Evolutionary conservation across 2,329 filamentous ascomycete species (phyloP).

Genomic region (Amylocarpus encephaloides): DNA sequence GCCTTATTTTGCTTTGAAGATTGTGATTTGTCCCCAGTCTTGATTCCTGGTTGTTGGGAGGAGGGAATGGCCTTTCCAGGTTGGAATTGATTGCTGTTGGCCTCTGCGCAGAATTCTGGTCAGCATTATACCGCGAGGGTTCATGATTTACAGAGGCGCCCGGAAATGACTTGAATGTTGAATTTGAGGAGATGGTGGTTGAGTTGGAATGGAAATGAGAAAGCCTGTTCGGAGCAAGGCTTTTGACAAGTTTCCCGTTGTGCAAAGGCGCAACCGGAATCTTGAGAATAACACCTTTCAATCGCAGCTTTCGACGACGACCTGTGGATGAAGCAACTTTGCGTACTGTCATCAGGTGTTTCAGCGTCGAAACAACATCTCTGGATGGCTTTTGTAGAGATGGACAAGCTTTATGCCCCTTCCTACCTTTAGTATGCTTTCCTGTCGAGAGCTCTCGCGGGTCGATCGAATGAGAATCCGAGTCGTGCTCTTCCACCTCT

Average conservation of each 20-base stretch:
- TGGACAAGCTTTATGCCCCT: neutral
- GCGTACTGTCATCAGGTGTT: no score
- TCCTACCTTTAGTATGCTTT: constrained; percentile 10
- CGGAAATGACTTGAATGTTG: neutral
- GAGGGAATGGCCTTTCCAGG: neutral
- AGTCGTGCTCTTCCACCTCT: constrained; percentile 5
- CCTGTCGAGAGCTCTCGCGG: constrained; percentile 6
- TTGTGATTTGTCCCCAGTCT: neutral
- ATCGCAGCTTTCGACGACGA: no score
- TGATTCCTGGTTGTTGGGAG: neutral
- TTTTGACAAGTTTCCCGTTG: neutral
- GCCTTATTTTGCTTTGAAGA: neutral
- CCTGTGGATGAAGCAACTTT: no score
- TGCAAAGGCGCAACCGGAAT: no score
- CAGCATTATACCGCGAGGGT: neutral
- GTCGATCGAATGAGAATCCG: constrained; percentile 10
- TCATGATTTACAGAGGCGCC: neutral
- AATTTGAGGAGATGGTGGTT: neutral
- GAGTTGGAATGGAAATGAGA: no score
- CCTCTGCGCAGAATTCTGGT: neutral
- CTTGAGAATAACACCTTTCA: no score
- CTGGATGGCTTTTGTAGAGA: constrained; percentile 1
- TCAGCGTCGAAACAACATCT: neutral
- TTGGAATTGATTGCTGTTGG: neutral
- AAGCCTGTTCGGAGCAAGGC: neutral